Base-by-base conservation (phyloP, 2,329 filamentous ascomycete species). In the Dactylellina parvicollis region DNA sequence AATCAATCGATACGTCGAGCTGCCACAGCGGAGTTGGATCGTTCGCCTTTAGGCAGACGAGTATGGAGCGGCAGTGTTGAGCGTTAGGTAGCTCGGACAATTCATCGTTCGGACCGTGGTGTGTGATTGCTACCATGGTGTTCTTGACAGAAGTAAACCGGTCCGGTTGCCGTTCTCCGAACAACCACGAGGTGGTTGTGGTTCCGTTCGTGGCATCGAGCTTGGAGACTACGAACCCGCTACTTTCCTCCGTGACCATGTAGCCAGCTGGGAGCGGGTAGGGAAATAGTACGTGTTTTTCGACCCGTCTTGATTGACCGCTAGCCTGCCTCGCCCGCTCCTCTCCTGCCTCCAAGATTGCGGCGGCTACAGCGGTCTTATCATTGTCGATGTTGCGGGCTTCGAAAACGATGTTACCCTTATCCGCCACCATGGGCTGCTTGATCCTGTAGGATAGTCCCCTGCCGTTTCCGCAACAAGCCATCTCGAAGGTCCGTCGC, bases 91-190 rank as follows among this genome's bases (percentile, higher is more conserved):
- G 71, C 20, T 62, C 52, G 16, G 76, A 59, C 9, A 74, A 54
- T 24, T 73, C 59, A n/a, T 65, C 71, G n/a, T 74, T 66, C 9
- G 73, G 62, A 4, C 74, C 72, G 26, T 75, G 69, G 46, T 70
- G 75, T 18, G 77, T 75, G 32, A 77, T 73, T 1, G 75, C 76
- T 28, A 78, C 77, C 47, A 78, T 56, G 26, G 77, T 75, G 56
- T 78, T 75, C 18, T 75, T 77, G 54, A 75, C 74, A 1, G 77
- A 77, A 50, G 75, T 76, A 49, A 78, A 77, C 4, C 77, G 67
- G 42, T 78, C 77, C 7, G 76, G 76, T 28, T 64, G 70, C 16
- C 76, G 75, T 55, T 76, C 75, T 12, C 76, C 77, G 50, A 78
- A 64, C 34, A 77, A 69, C 77, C 77, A 78, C 3, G 62, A 56